These are phyloP conservation scores for Pythium vanterpoolii DNA, from an alignment of 352 stramenopile genomes.

Conservation along the genomic window DNA sequence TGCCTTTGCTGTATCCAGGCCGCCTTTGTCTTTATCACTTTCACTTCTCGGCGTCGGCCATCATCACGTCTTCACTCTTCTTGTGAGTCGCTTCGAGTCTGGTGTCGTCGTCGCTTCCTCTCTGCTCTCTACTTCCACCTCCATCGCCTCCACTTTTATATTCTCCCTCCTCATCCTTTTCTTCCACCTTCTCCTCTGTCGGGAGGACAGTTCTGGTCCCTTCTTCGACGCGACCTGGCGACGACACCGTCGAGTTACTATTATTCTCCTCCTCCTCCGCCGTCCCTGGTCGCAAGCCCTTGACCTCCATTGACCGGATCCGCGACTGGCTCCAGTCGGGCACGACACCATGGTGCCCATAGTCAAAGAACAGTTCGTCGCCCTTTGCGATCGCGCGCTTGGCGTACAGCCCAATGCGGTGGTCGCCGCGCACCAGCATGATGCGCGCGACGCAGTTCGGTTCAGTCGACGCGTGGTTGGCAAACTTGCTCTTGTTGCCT, in stretches of 20 bases:
- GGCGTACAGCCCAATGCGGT: constrained; percentile 93
- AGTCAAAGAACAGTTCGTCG: constrained; percentile 87
- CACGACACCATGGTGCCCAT: constrained; percentile 77
- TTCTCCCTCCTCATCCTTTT: background rate
- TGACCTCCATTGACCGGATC: constrained; percentile 26
- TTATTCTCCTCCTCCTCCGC: too few relatives aligned
- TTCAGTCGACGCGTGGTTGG: constrained; percentile 78
- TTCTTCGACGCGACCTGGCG: background rate
- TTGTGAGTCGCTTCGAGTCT: background rate
- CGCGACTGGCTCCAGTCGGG: constrained; percentile 75
- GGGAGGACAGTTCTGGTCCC: too few relatives aligned
- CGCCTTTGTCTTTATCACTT: too few relatives aligned
- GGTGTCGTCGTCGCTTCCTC: background rate
- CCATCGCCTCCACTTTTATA: background rate
- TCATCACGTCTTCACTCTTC: background rate
- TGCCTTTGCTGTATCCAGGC: too few relatives aligned
- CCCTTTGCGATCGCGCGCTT: constrained; percentile 82
- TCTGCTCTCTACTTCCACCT: background rate
- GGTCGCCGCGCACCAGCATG: constrained; percentile 90
- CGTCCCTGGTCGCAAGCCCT: constrained; percentile 8
- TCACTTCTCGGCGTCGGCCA: background rate
- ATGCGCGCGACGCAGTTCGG: constrained; percentile 88
- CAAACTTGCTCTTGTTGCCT: constrained; percentile 96
- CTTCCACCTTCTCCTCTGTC: background rate
- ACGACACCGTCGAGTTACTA: constrained; percentile 13